phyloP scores from a whole-genome alignment of 352 stramenopile species.

The Phytophthora podocarpi region DNA sequence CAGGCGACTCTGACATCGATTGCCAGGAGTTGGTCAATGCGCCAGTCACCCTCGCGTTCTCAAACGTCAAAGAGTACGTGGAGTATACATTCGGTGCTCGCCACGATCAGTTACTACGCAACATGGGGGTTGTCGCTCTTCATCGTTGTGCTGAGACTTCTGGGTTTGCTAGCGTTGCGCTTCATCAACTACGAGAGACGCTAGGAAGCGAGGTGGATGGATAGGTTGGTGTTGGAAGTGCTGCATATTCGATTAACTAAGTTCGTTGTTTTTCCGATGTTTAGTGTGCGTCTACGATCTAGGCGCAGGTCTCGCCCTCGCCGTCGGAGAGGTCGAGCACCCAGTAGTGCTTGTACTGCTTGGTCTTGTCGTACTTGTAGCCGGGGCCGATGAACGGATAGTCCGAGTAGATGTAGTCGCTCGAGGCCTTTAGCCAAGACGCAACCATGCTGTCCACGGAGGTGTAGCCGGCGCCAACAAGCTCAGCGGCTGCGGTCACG shows the following conservation, averaged over 20 bases:
- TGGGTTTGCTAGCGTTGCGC: slow-evolving; percentile 51
- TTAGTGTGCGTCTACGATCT: slow-evolving; percentile 2
- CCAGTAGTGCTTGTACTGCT: slow-evolving; percentile 41
- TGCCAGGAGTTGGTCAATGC: slow-evolving; percentile 35
- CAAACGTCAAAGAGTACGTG: slow-evolving; percentile 48
- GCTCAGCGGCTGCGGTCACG: slow-evolving; percentile 29
- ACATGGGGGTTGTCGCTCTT: slow-evolving; percentile 45
- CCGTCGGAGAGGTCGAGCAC: slow-evolving; percentile 33
- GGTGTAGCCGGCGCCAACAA: slow-evolving; percentile 45
- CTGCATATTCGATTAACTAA: slow-evolving; percentile 1
- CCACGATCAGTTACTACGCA: slow-evolving; percentile 40
- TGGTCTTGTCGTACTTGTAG: slow-evolving; percentile 30
- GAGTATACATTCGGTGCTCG: slow-evolving; percentile 47
- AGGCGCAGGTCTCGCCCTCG: slow-evolving; percentile 17
- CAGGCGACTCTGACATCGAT: slow-evolving; percentile 20
- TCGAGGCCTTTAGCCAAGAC: slow-evolving; percentile 48
- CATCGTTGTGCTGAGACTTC: slow-evolving; percentile 47
- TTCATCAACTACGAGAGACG: slow-evolving; percentile 58
- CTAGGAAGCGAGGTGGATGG: slow-evolving; percentile 24
- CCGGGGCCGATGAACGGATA: slow-evolving; percentile 31
- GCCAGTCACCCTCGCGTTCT: slow-evolving; percentile 33
- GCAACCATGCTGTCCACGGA: slow-evolving; percentile 33
- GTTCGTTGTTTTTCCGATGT: slow-evolving; percentile 1
- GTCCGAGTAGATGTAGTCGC: slow-evolving; percentile 37
- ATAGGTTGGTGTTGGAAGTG: background rate